These are phyloP conservation scores for Beauveria sp. DNA, from an alignment of 2,329 filamentous ascomycete species.

Conservation along the genomic window DNA sequence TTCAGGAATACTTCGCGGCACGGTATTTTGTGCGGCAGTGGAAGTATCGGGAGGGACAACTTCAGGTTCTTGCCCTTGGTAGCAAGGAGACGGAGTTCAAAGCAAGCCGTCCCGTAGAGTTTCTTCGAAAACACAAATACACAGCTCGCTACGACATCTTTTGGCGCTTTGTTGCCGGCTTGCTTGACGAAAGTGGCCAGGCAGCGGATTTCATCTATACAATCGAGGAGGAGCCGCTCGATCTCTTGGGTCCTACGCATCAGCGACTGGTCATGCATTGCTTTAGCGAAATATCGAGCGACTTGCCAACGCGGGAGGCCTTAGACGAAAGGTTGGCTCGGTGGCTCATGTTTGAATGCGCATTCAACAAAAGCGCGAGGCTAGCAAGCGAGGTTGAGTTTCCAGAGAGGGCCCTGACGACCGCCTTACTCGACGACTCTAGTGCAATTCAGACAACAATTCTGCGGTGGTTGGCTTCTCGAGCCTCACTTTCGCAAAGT, in stretches of 20 bases:
- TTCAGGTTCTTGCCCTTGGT: slow-evolving; percentile 14
- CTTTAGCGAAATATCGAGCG: slow-evolving; percentile 22
- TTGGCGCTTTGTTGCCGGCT: slow-evolving; percentile 34
- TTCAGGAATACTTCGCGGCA: slow-evolving; percentile 25
- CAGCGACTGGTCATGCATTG: slow-evolving; percentile 32
- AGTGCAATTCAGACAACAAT: no score
- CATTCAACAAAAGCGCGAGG: no score
- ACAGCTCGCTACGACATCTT: slow-evolving; percentile 29
- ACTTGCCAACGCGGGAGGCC: no score
- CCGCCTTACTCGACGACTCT: no score
- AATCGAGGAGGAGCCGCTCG: slow-evolving; percentile 26
- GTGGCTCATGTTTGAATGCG: no score
- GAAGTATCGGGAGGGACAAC: slow-evolving; percentile 13
- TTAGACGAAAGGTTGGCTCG: no score
- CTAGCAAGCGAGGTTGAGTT: no score
- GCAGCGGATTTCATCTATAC: slow-evolving; percentile 20
- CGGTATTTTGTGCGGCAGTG: slow-evolving; percentile 29
- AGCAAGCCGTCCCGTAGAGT: no score
- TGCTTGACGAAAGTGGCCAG: slow-evolving; percentile 20
- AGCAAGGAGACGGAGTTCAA: no score
- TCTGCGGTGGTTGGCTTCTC: no score
- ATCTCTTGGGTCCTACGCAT: slow-evolving; percentile 29
- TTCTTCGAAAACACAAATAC: slow-evolving; percentile 31
- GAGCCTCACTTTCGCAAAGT: no score
- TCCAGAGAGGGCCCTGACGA: no score